phyloP scores from a whole-genome alignment of 2,329 filamentous ascomycete species.

The Colletotrichum sp. region DNA sequence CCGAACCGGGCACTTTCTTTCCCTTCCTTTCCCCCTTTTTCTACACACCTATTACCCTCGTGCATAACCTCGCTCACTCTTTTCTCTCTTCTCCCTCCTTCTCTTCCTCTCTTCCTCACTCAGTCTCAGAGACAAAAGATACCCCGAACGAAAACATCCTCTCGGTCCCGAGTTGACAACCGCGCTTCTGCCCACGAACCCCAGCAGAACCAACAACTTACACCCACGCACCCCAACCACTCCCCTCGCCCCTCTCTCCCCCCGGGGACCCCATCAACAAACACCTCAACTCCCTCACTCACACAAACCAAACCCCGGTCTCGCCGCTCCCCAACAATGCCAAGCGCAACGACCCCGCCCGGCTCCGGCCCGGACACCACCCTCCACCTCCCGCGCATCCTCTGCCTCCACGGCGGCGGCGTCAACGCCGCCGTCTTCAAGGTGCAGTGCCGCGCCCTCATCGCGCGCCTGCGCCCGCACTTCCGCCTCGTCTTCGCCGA shows the following conservation, averaged over 20 bases:
- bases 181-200: background rate
- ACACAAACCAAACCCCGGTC: background rate
- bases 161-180: background rate
- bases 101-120: background rate
- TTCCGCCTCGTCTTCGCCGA: constrained; percentile 79
- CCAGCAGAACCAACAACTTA: background rate
- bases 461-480: constrained; percentile 49
- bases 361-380: constrained; percentile 9
- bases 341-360: constrained; percentile 1
- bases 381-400: constrained; percentile 64
- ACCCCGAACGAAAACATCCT: background rate
- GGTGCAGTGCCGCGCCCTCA: constrained; percentile 66
- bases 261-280: background rate
- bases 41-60: background rate
- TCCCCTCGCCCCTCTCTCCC: background rate
- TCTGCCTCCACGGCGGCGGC: constrained; percentile 83
- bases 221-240: background rate
- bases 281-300: background rate
- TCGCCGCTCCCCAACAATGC: background rate
- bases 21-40: background rate
- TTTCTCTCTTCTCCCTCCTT: background rate
- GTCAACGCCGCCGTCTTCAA: constrained; percentile 74
- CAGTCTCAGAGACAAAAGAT: background rate
- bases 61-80: background rate
- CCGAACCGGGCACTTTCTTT: background rate